Evolutionary conservation across 108 stramenopile species (phyloP), one percentile per base, ranked within the genome.

Genomic region (Fistulifera pelliculosa): DNA sequence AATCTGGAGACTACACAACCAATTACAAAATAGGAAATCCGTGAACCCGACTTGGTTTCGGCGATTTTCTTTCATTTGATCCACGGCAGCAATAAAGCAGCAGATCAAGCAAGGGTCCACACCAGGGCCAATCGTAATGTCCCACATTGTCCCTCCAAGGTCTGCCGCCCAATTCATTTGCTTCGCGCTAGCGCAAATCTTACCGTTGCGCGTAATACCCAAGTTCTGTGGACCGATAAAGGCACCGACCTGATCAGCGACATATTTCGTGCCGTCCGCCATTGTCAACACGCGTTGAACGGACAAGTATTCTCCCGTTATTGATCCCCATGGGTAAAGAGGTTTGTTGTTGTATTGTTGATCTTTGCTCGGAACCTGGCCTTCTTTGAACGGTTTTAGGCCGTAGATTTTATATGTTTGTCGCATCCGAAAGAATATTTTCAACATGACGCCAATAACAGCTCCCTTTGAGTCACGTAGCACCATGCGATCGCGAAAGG

Each of bases 61-160:
- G 44, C 21, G 17, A 21, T 45, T 21, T 45, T 45, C 44, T 21
- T 45, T 45, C 44, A 45, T 45, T 45, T 45, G 7, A 11, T 45
- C 44, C 7, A 45, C 5, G 21, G 11, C 21, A 21, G 44, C 44
- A 18, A 45, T 45, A 10, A 45, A 45, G 21, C 19, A 18, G 19
- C 17, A 18, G 21, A 45, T 45, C 19, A 45, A 21, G 11, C 44
- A 45, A 21, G 44, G 44, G 21, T 45, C 44, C 17, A 45, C 21
- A 8, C 44, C 44, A 18, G 21, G 19, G 11, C 44, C 44, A 5
- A 45, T 45, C 19, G 19, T 18, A 45, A 45, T 45, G 19, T 45
- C 44, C 44, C 44, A 45, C 11, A 5, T 5, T 5, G 3, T 45
- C 7, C 44, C 44, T 18, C 7, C 21, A 45, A 45, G 11, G 44